phyloP scores from a whole-genome alignment of 257 asterid genomes.

The Nicotiana benthamiana region DNA sequence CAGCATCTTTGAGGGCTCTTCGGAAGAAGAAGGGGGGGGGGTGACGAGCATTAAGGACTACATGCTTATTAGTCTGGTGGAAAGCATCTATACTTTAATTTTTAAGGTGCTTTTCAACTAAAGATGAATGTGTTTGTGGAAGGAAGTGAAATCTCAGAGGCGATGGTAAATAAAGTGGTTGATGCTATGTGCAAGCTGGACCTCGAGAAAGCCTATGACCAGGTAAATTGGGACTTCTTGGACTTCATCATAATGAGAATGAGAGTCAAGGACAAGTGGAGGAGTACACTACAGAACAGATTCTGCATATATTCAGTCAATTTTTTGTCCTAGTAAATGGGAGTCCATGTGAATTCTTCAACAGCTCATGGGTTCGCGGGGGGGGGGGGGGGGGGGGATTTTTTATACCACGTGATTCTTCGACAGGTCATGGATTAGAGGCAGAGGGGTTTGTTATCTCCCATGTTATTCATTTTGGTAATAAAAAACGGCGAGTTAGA shows the following conservation, averaged over 20 bases:
- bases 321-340: background rate
- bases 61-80: background rate
- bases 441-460: background rate
- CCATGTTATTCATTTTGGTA: background rate
- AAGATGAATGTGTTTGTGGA: background rate
- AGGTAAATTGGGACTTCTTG: too few relatives aligned
- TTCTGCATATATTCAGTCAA: background rate
- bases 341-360: background rate
- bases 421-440: background rate
- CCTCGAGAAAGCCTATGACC: too few relatives aligned
- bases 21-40: background rate
- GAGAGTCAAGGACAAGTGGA: background rate
- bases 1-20: too few relatives aligned
- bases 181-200: too few relatives aligned
- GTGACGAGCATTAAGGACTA: background rate
- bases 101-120: background rate
- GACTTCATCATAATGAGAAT: background rate
- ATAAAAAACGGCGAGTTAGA: background rate
- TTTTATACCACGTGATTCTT: background rate
- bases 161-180: too few relatives aligned
- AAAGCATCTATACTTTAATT: background rate
- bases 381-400: background rate
- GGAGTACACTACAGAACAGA: background rate
- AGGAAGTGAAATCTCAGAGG: background rate
- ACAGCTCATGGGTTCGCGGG: background rate